Percentiles rank a stretch among this genome's conserved stretches.
phyloP scores from a whole-genome alignment of 108 stramenopile genomes.

The Fistulifera pelliculosa region DNA sequence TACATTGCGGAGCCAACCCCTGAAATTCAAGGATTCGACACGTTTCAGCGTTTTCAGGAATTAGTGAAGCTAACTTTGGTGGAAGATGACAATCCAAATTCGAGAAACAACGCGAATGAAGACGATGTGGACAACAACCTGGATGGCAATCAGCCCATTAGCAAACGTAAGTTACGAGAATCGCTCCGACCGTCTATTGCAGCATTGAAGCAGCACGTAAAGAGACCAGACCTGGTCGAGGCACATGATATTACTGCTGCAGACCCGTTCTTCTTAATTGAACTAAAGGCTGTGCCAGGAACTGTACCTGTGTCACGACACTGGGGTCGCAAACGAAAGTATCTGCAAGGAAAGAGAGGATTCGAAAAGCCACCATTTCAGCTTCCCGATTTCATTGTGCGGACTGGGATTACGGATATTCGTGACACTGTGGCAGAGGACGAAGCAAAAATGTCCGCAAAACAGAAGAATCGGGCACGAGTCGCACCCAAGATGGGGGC shows the following conservation, averaged over 20 bases:
- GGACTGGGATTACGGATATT: constrained; percentile 93
- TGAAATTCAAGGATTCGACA: constrained; percentile 8
- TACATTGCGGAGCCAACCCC: constrained; percentile 56
- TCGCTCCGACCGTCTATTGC: constrained; percentile 87
- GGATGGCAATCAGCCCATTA: constrained; percentile 32
- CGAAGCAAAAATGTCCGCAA: constrained; percentile 68
- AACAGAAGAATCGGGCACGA: constrained; percentile 84
- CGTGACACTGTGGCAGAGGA: constrained; percentile 80
- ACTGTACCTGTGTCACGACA: constrained; percentile 95
- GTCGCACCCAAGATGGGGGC: constrained; percentile 87
- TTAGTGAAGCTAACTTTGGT: background rate
- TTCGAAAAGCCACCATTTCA: constrained; percentile 91
- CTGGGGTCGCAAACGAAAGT: constrained; percentile 98
- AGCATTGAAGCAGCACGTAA: constrained; percentile 87
- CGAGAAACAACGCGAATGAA: constrained; percentile 7
- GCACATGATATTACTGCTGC: constrained; percentile 95
- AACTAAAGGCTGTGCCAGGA: constrained; percentile 79
- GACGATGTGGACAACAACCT: constrained; percentile 32
- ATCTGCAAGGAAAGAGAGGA: constrained; percentile 94
- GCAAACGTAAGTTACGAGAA: constrained; percentile 84
- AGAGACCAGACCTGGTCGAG: constrained; percentile 89
- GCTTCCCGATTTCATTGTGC: constrained; percentile 95
- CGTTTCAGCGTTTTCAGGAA: constrained; percentile 41
- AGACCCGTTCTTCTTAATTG: constrained; percentile 89
- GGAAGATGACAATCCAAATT: background rate